Conservation (phyloP, 2,329 filamentous ascomycete species). For the Elsinoe ampelina region DNA sequence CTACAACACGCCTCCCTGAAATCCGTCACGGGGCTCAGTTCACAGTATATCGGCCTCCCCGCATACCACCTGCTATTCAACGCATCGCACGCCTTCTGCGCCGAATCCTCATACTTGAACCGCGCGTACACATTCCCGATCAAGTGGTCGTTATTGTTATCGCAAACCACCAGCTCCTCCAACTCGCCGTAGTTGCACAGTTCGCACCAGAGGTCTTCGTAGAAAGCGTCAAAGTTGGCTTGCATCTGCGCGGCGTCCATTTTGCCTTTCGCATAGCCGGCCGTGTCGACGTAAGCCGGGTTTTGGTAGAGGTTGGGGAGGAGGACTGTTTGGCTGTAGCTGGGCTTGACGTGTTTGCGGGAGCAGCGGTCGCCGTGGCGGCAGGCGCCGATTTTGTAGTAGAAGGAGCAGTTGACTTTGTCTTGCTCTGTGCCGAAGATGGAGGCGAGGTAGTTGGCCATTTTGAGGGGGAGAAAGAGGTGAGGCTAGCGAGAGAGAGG, state of each 20-base stretch:
- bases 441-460: constrained; percentile 97
- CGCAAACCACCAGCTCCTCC: constrained; percentile 95
- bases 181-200: constrained; percentile 98
- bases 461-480: constrained; percentile 32
- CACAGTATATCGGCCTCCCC: constrained; percentile 93
- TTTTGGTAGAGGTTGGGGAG: constrained; percentile 99
- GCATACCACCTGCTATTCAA: constrained; percentile 96
- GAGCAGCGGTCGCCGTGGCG: constrained; percentile 97
- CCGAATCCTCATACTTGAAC: constrained; percentile 98
- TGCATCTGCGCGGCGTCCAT: constrained; percentile 95
- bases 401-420: constrained; percentile 98
- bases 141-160: constrained; percentile 98
- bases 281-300: constrained; percentile 69
- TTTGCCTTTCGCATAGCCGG: constrained; percentile 63
- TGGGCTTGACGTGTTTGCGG: constrained; percentile 97
- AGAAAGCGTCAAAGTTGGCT: constrained; percentile 99
- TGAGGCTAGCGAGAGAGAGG: neutral
- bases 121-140: constrained; percentile 99
- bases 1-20: constrained; percentile 96
- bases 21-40: constrained; percentile 91
- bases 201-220: constrained; percentile 99
- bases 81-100: constrained; percentile 85
- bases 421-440: constrained; percentile 99
- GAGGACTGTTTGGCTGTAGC: constrained; percentile 93
- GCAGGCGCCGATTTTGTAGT: constrained; percentile 99